Percentiles rank a stretch among this genome's conserved stretches.
These are phyloP conservation scores for Schizopora paradoxa DNA, from an alignment of 1,284 basidiomycete species.

Conservation along the genomic window DNA sequence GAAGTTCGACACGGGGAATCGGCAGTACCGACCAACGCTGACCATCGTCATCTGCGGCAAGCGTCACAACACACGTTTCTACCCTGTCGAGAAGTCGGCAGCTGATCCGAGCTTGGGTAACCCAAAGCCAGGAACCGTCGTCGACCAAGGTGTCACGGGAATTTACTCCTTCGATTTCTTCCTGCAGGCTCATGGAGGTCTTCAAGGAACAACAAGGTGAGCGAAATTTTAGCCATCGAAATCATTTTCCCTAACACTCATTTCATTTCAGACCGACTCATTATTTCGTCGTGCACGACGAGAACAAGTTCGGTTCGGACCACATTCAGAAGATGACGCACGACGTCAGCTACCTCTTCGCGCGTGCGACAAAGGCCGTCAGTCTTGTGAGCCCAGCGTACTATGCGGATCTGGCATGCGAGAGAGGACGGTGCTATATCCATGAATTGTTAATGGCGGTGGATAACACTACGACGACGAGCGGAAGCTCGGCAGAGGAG, in stretches of 20 bases:
- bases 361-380: conserved; percentile 75
- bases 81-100: conserved; percentile 49
- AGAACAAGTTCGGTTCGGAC: conserved; percentile 63
- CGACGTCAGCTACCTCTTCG: conserved; percentile 68
- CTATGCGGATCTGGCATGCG: conserved; percentile 71
- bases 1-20: conserved; percentile 41
- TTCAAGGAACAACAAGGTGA: conserved; percentile 50
- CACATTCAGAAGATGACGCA: conserved; percentile 54
- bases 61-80: conserved; percentile 81
- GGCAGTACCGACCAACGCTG: conserved; percentile 57
- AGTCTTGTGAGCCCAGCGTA: conserved; percentile 74
- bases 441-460: conserved; percentile 58
- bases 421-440: conserved; percentile 71
- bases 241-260: no score
- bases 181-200: conserved; percentile 37
- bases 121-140: conserved; percentile 68
- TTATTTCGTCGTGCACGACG: conserved; percentile 72
- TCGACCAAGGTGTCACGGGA: conserved; percentile 60
- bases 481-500: conserved; percentile 29
- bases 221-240: no score
- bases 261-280: no score
- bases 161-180: conserved; percentile 77
- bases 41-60: conserved; percentile 79
- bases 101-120: conserved; percentile 65
- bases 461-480: conserved; percentile 31